A percentile compares a stretch with the other conserved stretches of the same genome.
These are phyloP conservation scores for Russula lepida DNA, from an alignment of 768 basidiomycete genomes.

Conservation along the genomic window DNA sequence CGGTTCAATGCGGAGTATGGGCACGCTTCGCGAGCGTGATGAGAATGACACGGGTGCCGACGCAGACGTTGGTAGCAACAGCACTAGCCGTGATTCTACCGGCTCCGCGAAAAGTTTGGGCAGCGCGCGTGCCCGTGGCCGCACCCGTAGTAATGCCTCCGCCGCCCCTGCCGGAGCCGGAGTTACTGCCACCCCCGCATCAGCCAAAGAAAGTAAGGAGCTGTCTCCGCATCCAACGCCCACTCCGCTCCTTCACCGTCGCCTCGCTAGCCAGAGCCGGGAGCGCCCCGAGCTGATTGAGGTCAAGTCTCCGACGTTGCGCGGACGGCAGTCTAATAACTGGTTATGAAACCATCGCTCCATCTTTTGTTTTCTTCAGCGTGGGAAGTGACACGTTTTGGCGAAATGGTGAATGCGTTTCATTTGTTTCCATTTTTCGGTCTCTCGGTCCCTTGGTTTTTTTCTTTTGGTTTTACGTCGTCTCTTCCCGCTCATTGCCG, in stretches of 20 bases:
- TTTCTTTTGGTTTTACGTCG: not conserved
- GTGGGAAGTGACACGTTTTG: not conserved
- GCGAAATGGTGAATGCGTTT: not conserved
- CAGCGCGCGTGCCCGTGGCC: conserved; percentile 6
- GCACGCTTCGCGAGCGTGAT: conserved; percentile 48
- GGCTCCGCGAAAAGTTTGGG: conserved; percentile 10
- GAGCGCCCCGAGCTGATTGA: conserved; percentile 13
- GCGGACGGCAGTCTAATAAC: conserved; percentile 7
- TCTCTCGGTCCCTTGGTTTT: not conserved
- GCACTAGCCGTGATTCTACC: conserved; percentile 18
- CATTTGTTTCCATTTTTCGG: not conserved
- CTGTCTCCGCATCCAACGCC: not conserved
- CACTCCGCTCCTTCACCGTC: conserved; percentile 3
- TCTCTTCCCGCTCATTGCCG: not conserved
- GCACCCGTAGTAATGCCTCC: not conserved
- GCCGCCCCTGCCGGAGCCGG: too few species aligned
- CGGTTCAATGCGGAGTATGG: conserved; percentile 51
- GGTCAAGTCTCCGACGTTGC: conserved; percentile 6
- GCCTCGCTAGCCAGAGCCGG: conserved; percentile 12
- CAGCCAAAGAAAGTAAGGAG: not conserved
- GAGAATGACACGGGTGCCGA: conserved; percentile 27
- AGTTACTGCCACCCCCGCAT: not conserved
- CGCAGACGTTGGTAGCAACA: conserved; percentile 3
- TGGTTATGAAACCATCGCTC: conserved; percentile 1
- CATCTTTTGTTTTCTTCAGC: not conserved